phyloP scores from a whole-genome alignment of 116 monocot species.

The Cymodocea nodosa region DNA sequence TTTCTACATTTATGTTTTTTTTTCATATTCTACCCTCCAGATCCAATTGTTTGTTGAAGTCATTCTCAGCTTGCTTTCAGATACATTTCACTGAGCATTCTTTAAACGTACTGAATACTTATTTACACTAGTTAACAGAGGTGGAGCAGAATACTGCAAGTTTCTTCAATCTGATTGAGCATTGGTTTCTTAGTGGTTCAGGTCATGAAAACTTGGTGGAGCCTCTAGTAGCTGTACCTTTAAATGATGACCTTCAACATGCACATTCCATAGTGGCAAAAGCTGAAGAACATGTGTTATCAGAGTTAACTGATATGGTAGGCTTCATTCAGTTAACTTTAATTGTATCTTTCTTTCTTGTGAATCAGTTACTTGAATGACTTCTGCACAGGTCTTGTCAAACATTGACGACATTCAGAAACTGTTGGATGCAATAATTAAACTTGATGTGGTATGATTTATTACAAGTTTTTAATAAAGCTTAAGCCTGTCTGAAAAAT shows the following conservation, averaged over 20 bases:
- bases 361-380: background rate
- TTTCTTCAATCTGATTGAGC: background rate
- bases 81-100: too few relatives aligned
- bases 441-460: slow-evolving; percentile 53
- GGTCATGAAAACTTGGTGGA: slow-evolving; percentile 52
- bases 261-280: slow-evolving; percentile 36
- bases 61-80: too few relatives aligned
- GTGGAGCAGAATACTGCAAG: background rate
- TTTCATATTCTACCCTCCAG: too few relatives aligned
- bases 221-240: slow-evolving; percentile 57
- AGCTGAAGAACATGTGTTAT: slow-evolving; percentile 69
- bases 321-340: background rate
- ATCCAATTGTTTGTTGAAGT: too few relatives aligned
- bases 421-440: slow-evolving; percentile 32
- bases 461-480: background rate
- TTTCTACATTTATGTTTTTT: too few relatives aligned
- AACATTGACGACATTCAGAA: slow-evolving; percentile 45
- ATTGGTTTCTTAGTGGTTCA: slow-evolving; percentile 30
- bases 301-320: slow-evolving; percentile 74
- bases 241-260: slow-evolving; percentile 79
- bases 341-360: background rate
- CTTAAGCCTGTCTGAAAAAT: background rate
- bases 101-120: too few relatives aligned
- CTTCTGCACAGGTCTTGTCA: slow-evolving; percentile 39
- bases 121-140: too few relatives aligned